A percentile compares a stretch with the other conserved stretches of the same genome.
Conservation (phyloP, 1,139 yeast species). For the Suhomyces wounanorum region DNA sequence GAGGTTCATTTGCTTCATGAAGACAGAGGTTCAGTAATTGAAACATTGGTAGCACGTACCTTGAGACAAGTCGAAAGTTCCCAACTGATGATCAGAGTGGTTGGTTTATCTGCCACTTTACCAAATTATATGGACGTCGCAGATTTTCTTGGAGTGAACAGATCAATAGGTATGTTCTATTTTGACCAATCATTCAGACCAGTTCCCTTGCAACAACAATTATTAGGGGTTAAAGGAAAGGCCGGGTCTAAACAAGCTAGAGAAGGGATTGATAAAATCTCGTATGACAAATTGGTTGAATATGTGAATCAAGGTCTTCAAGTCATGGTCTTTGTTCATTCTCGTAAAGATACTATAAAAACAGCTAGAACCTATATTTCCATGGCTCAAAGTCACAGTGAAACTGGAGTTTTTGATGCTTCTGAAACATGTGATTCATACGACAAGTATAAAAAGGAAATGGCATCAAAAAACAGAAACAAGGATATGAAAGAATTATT, state of each 20-base stretch:
- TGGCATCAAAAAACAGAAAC: constrained; percentile 66
- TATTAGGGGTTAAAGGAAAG: constrained; percentile 86
- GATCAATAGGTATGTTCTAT: constrained; percentile 88
- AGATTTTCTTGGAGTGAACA: constrained; percentile 88
- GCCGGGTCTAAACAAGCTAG: constrained; percentile 67
- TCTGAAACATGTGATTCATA: constrained; percentile 46
- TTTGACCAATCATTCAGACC: constrained; percentile 95
- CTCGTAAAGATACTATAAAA: constrained; percentile 88
- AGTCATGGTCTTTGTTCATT: constrained; percentile 96
- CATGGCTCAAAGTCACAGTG: constrained; percentile 64
- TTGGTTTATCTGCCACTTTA: constrained; percentile 95
- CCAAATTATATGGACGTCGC: constrained; percentile 96
- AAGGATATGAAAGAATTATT: constrained; percentile 83
- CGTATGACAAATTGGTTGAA: constrained; percentile 75
- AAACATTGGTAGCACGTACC: constrained; percentile 93
- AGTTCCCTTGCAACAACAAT: constrained; percentile 85
- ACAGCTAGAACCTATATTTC: constrained; percentile 74
- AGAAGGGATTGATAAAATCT: constrained; percentile 72
- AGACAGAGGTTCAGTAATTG: constrained; percentile 97
- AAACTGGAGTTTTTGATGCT: constrained; percentile 62
- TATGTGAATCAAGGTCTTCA: constrained; percentile 75
- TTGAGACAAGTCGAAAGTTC: constrained; percentile 91
- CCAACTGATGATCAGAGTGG: constrained; percentile 90
- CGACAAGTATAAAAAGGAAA: constrained; percentile 60
- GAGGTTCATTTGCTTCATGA: constrained; percentile 96